phyloP scores from a whole-genome alignment of 2,329 filamentous ascomycete genomes.

The Zymoseptoria ardabiliae region DNA sequence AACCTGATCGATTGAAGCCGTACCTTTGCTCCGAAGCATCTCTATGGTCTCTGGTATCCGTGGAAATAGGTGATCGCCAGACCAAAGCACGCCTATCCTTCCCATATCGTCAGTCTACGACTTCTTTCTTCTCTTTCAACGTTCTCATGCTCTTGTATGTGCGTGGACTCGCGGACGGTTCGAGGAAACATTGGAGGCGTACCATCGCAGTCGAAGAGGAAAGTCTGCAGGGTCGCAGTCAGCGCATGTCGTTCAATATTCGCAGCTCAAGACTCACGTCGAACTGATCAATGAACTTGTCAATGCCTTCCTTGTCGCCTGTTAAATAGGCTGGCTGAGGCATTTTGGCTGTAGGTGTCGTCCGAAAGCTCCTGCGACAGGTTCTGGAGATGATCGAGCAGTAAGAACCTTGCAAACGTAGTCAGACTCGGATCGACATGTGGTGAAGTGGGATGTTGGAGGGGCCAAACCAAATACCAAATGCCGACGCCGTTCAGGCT shows the following conservation, averaged over 20 bases:
- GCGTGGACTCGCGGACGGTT: background rate
- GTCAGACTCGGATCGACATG: background rate
- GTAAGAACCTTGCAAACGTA: background rate
- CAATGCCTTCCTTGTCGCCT: conserved; percentile 68
- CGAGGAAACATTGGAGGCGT: conserved; percentile 24
- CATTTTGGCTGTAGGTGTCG: conserved; percentile 1
- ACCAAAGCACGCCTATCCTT: conserved; percentile 84
- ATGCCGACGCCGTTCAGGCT: background rate
- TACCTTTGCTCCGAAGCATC: conserved; percentile 74
- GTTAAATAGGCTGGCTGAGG: conserved; percentile 52
- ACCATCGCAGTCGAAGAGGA: conserved; percentile 98
- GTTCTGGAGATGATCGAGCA: background rate
- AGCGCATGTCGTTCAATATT: background rate
- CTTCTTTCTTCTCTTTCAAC: background rate
- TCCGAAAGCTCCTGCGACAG: background rate
- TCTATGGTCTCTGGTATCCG: conserved; percentile 79
- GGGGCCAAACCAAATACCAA: background rate
- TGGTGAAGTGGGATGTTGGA: background rate
- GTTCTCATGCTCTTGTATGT: background rate
- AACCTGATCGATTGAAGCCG: background rate
- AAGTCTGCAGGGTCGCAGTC: conserved; percentile 51
- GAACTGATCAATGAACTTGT: conserved; percentile 80
- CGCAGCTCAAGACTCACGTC: conserved; percentile 53
- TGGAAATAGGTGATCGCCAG: conserved; percentile 81
- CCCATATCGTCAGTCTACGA: conserved; percentile 29